A percentile compares a stretch with the other conserved stretches of the same genome.
Conservation (phyloP, 352 stramenopile species). For the Pythium myriotylum region DNA sequence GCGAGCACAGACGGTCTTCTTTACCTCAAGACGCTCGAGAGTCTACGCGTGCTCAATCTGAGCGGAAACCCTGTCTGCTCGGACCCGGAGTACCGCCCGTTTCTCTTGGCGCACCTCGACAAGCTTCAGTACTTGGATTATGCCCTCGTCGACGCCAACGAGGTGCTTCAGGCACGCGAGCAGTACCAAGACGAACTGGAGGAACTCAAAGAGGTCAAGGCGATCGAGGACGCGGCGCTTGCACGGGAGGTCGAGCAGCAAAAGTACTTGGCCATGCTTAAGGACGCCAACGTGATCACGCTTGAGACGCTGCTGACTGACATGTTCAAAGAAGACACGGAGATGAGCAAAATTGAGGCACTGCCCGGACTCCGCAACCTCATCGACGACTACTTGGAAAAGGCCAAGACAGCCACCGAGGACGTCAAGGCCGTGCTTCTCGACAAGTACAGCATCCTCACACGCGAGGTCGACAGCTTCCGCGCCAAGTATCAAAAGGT, state of each 20-base stretch:
- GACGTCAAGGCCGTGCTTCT: constrained; percentile 83
- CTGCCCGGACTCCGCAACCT: constrained; percentile 89
- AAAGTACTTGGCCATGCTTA: constrained; percentile 79
- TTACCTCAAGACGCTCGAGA: constrained; percentile 85
- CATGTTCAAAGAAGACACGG: constrained; percentile 93
- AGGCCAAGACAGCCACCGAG: constrained; percentile 78
- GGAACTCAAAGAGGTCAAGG: constrained; percentile 84
- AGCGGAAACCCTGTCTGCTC: constrained; percentile 92
- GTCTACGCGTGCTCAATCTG: constrained; percentile 90
- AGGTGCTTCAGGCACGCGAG: constrained; percentile 80
- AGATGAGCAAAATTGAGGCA: constrained; percentile 91
- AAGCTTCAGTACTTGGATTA: constrained; percentile 95
- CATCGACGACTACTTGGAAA: constrained; percentile 90
- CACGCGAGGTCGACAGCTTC: constrained; percentile 65
- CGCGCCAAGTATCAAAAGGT: constrained; percentile 55
- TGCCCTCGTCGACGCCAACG: constrained; percentile 79
- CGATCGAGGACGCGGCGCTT: constrained; percentile 80
- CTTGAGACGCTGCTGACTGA: constrained; percentile 88
- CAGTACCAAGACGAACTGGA: constrained; percentile 91
- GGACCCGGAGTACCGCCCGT: constrained; percentile 91
- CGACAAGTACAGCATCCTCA: constrained; percentile 63
- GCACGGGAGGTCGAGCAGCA: constrained; percentile 75
- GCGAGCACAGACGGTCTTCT: constrained; percentile 68
- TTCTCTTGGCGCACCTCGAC: constrained; percentile 91
- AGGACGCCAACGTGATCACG: constrained; percentile 88